These are phyloP conservation scores for Arthrobotrys iridis DNA, from an alignment of 2,329 filamentous ascomycete species.

Conservation along the genomic window DNA sequence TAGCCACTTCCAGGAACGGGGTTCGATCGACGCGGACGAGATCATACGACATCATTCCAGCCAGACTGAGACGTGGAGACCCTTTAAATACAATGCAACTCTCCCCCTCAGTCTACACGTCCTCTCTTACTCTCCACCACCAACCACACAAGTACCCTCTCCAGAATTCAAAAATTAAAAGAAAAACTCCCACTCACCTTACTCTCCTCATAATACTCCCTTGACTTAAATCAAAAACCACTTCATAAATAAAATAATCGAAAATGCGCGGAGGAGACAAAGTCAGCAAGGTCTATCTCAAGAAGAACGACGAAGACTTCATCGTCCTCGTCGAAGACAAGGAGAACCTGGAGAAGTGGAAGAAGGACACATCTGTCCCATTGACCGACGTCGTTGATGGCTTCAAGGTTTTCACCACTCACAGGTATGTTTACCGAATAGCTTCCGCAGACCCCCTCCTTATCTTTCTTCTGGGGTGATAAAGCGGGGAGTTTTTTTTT, in stretches of 20 bases:
- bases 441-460: too few species aligned
- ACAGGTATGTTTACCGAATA: slow-evolving; percentile 76
- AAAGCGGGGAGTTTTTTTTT: neutral
- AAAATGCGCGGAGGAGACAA: slow-evolving; percentile 78
- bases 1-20: slow-evolving; percentile 22
- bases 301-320: slow-evolving; percentile 77
- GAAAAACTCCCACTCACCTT: neutral
- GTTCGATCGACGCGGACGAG: slow-evolving; percentile 7
- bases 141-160: slow-evolving; percentile 22
- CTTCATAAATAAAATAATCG: neutral
- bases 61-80: neutral
- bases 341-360: slow-evolving; percentile 80
- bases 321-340: slow-evolving; percentile 72
- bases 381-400: slow-evolving; percentile 84
- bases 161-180: too few species aligned
- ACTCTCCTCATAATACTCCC: neutral
- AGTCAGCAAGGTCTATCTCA: slow-evolving; percentile 84
- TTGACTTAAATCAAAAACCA: neutral
- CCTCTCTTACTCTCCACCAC: slow-evolving; percentile 11
- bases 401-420: slow-evolving; percentile 89
- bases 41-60: slow-evolving; percentile 16
- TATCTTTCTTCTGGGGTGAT: neutral
- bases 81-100: slow-evolving; percentile 28
- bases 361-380: slow-evolving; percentile 78
- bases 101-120: neutral